Evolutionary conservation across 2,329 filamentous ascomycete genomes (phyloP).

Genomic region (Cladorrhinum sp.): DNA sequence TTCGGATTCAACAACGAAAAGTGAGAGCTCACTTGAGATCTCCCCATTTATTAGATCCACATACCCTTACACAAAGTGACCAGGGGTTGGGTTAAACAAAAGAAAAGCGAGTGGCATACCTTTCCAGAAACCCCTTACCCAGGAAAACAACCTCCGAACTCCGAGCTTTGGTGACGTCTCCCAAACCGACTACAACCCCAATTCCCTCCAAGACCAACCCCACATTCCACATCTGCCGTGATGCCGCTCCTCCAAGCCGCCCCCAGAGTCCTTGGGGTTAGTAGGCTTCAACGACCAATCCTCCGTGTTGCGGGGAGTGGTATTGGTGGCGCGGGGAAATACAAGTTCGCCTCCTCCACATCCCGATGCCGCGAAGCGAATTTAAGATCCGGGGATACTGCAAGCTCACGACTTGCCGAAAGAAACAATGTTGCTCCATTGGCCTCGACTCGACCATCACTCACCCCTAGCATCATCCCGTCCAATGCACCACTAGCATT

Average conservation of each 20-base stretch:
- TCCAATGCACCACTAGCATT: background rate
- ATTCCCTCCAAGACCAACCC: slow-evolving; percentile 1
- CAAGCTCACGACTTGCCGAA: background rate
- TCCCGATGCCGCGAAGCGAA: background rate
- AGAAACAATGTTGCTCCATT: background rate
- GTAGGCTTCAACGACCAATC: slow-evolving; percentile 6
- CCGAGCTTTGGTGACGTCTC: background rate
- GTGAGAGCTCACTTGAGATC: background rate
- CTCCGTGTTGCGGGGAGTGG: slow-evolving; percentile 8
- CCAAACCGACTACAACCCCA: no score
- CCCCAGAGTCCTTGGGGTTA: slow-evolving; percentile 11
- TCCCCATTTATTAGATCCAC: background rate
- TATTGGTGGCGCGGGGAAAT: background rate
- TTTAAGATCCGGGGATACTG: background rate
- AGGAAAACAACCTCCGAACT: slow-evolving; percentile 12
- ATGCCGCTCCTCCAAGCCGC: slow-evolving; percentile 23
- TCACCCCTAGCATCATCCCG: background rate
- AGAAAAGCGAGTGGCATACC: background rate
- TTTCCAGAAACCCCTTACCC: slow-evolving; percentile 3
- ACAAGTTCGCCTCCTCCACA: background rate
- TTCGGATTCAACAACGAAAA: background rate
- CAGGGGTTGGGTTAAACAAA: background rate
- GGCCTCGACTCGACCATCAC: background rate
- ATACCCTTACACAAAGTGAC: background rate
- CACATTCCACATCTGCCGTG: slow-evolving; percentile 16